Evolutionary conservation across 108 stramenopile genomes (phyloP), one percentile per base, ranked within the genome.

Genomic region (Seminavis robusta): DNA sequence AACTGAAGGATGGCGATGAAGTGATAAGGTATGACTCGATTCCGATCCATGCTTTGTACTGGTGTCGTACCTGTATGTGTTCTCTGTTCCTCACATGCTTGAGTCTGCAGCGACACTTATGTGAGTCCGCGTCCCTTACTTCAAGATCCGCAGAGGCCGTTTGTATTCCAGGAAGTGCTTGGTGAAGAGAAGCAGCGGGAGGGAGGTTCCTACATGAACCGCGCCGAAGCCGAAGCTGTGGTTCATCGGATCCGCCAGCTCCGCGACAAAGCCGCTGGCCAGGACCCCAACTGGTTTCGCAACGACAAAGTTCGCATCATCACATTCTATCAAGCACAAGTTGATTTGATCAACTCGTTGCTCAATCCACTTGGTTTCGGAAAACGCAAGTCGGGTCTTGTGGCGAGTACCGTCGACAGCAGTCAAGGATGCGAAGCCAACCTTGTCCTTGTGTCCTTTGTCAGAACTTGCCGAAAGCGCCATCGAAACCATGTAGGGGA

Each of bases 241-340:
- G 69, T 82, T 4, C 47, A 74, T 11, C 52, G 89, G 9, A 65
- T 93, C 7, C 43, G 63, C 52, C 36, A 56, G 26, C 58, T 89
- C 1, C 39, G 49, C 37, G n/a, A n/a, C n/a, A n/a, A n/a, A n/a
- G 42, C 29, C 15, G 38, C 39, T 26, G n/a, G n/a, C n/a, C n/a
- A n/a, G n/a, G n/a, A n/a, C n/a, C n/a, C n/a, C n/a, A n/a, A n/a
- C n/a, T 81, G 86, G 84, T 51, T 61, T 34, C 72, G 77, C 32
- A 27, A 52, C 16, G 71, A 86, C 47, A 79, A 61, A 45, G 52
- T 94, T 30, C 74, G 92, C 3, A 76, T 94, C 33, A 90, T 94
- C 21, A 94, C 92, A 7, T 94, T 94, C 56, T 94, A 94, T 28
- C 71, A 81, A 46, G 92, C 75, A 4, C 92, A 94, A 72, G 86